Percentiles rank a stretch among this genome's conserved stretches.
These are phyloP conservation scores for Talaromyces albobiverticillius DNA, from an alignment of 2,329 filamentous ascomycete genomes.

Conservation along the genomic window DNA sequence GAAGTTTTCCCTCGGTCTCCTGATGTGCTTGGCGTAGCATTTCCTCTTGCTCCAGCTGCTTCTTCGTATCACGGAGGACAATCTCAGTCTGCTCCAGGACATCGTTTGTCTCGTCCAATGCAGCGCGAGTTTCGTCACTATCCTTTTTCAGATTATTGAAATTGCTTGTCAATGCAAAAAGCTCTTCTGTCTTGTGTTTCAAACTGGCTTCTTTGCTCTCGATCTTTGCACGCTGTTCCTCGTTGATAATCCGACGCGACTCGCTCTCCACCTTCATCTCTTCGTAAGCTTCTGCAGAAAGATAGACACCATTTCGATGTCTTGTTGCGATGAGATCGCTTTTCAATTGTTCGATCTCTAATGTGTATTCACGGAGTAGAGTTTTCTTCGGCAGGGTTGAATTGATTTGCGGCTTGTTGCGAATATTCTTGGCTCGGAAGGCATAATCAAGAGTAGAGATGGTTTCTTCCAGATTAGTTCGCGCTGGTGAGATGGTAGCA, in stretches of 20 bases:
- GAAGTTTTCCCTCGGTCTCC: conserved; percentile 75
- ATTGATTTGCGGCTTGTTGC: conserved; percentile 95
- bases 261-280: conserved; percentile 90
- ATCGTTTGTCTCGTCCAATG: conserved; percentile 75
- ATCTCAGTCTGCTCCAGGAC: conserved; percentile 85
- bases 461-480: conserved; percentile 94
- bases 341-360: conserved; percentile 92
- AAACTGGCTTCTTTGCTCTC: conserved; percentile 88
- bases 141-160: conserved; percentile 90
- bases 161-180: conserved; percentile 79
- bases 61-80: conserved; percentile 72
- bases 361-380: conserved; percentile 81
- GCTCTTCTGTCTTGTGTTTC: conserved; percentile 88
- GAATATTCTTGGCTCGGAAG: conserved; percentile 96
- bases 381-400: conserved; percentile 91
- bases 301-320: conserved; percentile 91
- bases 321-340: conserved; percentile 89
- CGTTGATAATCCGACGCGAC: conserved; percentile 82
- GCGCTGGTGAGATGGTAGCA: conserved; percentile 89
- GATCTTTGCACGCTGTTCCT: conserved; percentile 89
- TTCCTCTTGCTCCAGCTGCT: conserved; percentile 75
- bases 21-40: conserved; percentile 79
- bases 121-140: conserved; percentile 70
- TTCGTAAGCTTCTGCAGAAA: conserved; percentile 84
- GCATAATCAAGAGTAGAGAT: conserved; percentile 98